Base-by-base conservation (phyloP, 2,329 filamentous ascomycete species). In the Ophiocordyceps robertsii region DNA sequence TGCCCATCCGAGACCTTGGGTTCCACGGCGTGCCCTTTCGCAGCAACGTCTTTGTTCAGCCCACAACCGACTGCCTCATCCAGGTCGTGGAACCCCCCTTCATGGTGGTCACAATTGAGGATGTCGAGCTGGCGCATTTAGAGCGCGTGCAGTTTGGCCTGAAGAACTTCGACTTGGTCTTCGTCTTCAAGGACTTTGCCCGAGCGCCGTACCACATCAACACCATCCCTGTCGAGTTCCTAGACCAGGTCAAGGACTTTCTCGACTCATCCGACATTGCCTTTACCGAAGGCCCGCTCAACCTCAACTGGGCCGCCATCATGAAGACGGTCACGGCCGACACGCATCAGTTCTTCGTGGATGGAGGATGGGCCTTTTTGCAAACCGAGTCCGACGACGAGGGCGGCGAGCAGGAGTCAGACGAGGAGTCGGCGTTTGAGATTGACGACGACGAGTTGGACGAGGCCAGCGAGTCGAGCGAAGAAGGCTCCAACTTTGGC, bases 251-350 rank as follows among this genome's bases (percentile, higher is more conserved):
- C 51, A 96, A 96, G 64, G 93, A 98, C 57, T 98, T 92, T 81
- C 76, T 98, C 10, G 90, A 98, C 63, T 89, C 83, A 1, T 89
- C 92, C 39, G 90, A 98, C 57, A 94, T 98, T 56, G 82, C 92
- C 16, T 96, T 82, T 68, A 84, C 80, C 12, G 93, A 98, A 63
- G 92, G 92, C 44, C 92, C 90, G 1, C 78, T 98, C 52, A 98
- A 98, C 67, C 73, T 98, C 44, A 96, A 96, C 72, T 98, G 92
- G 92, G 84, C 85, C 11, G 95, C 89, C 14, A 98, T 98, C 58
- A 98, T 98, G 88, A 98, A 98, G 73, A 98, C 92, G 0, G 89
- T 98, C 24, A 90, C 84, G 17, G 81, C 84, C 31, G 89, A 98
- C 58, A 86, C 92, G 2, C 90, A 98, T 59, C 78, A 83, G 53